phyloP scores from a whole-genome alignment of 148 eudicot genomes.

The Vaccinium macrocarpon region DNA sequence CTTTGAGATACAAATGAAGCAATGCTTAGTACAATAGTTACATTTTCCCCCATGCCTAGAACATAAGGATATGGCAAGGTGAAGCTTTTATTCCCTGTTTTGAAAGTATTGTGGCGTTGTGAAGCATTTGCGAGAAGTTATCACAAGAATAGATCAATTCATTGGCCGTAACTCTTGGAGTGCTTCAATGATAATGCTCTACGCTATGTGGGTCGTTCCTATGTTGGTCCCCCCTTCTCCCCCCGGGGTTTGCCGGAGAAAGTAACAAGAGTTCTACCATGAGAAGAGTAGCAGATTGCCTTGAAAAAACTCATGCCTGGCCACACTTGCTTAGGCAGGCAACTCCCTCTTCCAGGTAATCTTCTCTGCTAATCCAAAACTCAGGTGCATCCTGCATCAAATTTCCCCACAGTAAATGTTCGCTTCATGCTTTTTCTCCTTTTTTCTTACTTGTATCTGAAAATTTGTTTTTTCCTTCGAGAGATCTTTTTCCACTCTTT shows the following conservation, averaged over 20 bases:
- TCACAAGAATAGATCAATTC: not conserved
- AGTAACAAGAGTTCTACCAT: not conserved
- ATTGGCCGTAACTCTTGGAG: slow-evolving; percentile 7
- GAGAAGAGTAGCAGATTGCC: not conserved
- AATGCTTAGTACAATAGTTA: slow-evolving; percentile 6
- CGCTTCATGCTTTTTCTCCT: not conserved
- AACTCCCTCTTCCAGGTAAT: slow-evolving; percentile 95
- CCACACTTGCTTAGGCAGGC: slow-evolving; percentile 89
- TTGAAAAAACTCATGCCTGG: slow-evolving; percentile 39
- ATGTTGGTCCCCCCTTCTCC: not conserved
- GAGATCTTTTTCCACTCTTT: not conserved
- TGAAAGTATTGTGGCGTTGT: not conserved
- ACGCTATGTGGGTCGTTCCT: not conserved
- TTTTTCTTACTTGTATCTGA: not conserved
- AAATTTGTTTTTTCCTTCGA: not conserved
- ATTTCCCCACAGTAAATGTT: not conserved
- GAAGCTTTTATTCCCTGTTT: not conserved
- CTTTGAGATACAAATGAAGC: not conserved
- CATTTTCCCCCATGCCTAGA: not conserved
- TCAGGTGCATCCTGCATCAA: slow-evolving; percentile 90
- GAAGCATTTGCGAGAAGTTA: not conserved
- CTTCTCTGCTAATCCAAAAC: slow-evolving; percentile 92
- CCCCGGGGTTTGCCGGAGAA: not conserved
- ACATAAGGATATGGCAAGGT: not conserved
- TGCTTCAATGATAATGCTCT: not conserved